Evolutionary conservation across 208 protist genomes (phyloP).

Genomic region (Porcisia deanei): DNA sequence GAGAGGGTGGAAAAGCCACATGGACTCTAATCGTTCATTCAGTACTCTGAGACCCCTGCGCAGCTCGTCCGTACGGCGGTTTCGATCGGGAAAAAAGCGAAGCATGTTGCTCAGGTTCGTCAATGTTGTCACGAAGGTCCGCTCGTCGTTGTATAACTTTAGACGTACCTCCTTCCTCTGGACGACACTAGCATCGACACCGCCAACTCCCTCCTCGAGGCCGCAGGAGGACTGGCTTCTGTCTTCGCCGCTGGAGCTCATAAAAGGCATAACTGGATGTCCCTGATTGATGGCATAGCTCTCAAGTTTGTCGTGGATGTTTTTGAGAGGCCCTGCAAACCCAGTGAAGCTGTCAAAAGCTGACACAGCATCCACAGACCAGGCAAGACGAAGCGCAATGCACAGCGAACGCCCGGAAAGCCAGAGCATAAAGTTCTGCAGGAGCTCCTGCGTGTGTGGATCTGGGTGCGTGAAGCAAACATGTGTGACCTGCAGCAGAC

Average conservation of each 20-base stretch:
- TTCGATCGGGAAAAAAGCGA: constrained; percentile 62
- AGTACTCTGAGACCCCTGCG: constrained; percentile 54
- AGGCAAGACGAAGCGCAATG: constrained; percentile 73
- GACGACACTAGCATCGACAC: constrained; percentile 47
- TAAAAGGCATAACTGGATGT: constrained; percentile 5
- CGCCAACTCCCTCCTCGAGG: constrained; percentile 21
- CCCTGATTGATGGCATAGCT: constrained; percentile 88
- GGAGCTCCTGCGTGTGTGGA: constrained; percentile 46
- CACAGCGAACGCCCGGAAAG: constrained; percentile 70
- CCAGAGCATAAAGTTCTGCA: constrained; percentile 77
- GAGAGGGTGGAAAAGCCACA: constrained; percentile 78
- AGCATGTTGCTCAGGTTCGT: constrained; percentile 78
- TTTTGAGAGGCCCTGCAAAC: constrained; percentile 60
- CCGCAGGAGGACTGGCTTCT: constrained; percentile 13
- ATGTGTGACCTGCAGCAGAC: constrained; percentile 82
- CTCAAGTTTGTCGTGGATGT: constrained; percentile 86
- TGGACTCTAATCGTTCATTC: constrained; percentile 53
- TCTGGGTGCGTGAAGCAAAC: constrained; percentile 74
- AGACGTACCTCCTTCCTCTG: constrained; percentile 79
- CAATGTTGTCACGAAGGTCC: constrained; percentile 69
- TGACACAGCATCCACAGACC: constrained; percentile 73
- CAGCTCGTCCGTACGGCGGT: constrained; percentile 75
- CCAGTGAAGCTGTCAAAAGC: constrained; percentile 45
- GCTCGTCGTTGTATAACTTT: constrained; percentile 84
- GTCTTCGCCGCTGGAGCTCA: constrained; percentile 16